Percentiles rank a stretch among this genome's conserved stretches.
These are phyloP conservation scores for Coniochaeta sp. DNA, from an alignment of 2,329 filamentous ascomycete genomes.

Conservation along the genomic window DNA sequence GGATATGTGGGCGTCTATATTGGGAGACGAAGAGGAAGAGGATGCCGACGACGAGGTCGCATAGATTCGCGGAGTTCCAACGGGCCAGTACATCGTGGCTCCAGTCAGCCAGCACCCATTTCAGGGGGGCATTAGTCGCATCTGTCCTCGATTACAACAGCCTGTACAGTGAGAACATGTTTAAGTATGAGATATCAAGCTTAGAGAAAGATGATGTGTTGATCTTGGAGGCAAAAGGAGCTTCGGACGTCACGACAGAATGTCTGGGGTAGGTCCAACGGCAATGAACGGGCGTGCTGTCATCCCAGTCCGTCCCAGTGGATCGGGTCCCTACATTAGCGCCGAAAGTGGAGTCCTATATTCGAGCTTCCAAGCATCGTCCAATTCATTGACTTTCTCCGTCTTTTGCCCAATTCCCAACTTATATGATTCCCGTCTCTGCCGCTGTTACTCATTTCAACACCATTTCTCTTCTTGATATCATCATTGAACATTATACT, in stretches of 20 bases:
- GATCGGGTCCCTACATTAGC: background rate
- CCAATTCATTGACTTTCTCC: background rate
- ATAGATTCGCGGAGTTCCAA: conserved; percentile 77
- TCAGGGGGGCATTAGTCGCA: conserved; percentile 4
- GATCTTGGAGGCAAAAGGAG: background rate
- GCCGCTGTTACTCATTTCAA: too few relatives aligned
- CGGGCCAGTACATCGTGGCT: conserved; percentile 82
- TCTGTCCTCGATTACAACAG: background rate
- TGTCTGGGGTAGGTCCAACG: background rate
- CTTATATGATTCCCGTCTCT: too few relatives aligned
- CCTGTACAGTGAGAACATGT: too few relatives aligned
- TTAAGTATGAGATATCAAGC: too few relatives aligned
- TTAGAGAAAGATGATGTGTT: conserved; percentile 1
- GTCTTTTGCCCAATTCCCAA: too few relatives aligned
- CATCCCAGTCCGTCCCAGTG: background rate
- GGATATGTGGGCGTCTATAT: conserved; percentile 42
- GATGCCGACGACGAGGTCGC: conserved; percentile 54
- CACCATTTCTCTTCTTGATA: too few relatives aligned
- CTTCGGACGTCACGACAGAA: background rate
- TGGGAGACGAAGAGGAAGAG: conserved; percentile 44
- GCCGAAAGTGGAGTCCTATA: background rate
- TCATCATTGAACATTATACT: too few relatives aligned
- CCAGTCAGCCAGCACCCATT: conserved; percentile 26
- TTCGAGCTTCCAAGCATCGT: background rate
- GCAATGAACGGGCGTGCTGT: background rate